Evolutionary conservation across 345 rosid genomes (phyloP).

Genomic region (Acer campestre): DNA sequence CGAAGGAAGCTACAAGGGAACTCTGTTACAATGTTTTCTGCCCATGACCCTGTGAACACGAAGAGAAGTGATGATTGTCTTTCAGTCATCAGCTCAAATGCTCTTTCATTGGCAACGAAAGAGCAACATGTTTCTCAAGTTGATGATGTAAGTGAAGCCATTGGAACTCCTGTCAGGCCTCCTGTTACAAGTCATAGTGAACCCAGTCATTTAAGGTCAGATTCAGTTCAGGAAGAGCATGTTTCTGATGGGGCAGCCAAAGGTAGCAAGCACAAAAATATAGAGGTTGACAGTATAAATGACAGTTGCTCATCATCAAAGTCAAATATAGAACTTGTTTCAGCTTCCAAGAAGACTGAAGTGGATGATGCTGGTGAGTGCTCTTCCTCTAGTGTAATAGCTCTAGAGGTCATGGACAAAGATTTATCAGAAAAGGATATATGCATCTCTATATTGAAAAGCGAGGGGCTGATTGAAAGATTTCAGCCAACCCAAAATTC

Average conservation of each 20-base stretch:
- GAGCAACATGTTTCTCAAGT: slow-evolving; percentile 33
- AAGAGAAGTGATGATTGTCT: slow-evolving; percentile 43
- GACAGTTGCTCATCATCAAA: slow-evolving; percentile 70
- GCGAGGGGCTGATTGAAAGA: slow-evolving; percentile 38
- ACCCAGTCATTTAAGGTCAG: slow-evolving; percentile 22
- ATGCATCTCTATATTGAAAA: slow-evolving; percentile 41
- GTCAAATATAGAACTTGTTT: slow-evolving; percentile 54
- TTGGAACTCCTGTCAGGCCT: slow-evolving; percentile 25
- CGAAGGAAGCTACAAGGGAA: slow-evolving; percentile 52
- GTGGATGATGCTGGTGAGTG: slow-evolving; percentile 60
- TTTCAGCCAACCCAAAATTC: slow-evolving; percentile 18
- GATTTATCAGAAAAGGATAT: slow-evolving; percentile 43
- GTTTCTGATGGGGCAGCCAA: slow-evolving; percentile 39
- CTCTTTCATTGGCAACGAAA: slow-evolving; percentile 38
- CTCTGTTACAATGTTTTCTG: slow-evolving; percentile 31
- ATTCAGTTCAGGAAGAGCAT: slow-evolving; percentile 26
- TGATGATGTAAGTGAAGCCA: slow-evolving; percentile 24
- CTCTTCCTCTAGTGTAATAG: slow-evolving; percentile 58
- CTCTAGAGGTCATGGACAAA: slow-evolving; percentile 34
- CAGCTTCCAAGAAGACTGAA: slow-evolving; percentile 47
- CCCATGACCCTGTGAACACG: slow-evolving; percentile 28
- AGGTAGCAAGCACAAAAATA: slow-evolving; percentile 34
- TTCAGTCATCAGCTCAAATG: slow-evolving; percentile 48
- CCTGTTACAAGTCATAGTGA: slow-evolving; percentile 23
- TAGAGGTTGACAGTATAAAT: slow-evolving; percentile 57